These are phyloP conservation scores for Scedosporium dehoogii DNA, from an alignment of 2,329 filamentous ascomycete species.

Conservation along the genomic window DNA sequence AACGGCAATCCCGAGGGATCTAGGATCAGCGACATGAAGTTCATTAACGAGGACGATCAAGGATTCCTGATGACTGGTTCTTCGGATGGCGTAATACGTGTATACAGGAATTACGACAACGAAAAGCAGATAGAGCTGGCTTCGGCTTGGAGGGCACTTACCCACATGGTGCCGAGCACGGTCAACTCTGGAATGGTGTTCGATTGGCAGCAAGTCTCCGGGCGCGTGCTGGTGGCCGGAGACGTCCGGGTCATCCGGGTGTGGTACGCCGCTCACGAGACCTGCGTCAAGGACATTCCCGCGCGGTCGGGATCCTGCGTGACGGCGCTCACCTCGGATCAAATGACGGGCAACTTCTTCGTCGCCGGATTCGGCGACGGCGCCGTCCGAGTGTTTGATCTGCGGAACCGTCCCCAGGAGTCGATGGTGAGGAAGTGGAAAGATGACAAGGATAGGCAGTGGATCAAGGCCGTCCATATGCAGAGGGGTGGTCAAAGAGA, in stretches of 20 bases:
- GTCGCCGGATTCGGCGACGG: constrained; percentile 95
- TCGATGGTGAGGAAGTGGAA: constrained; percentile 97
- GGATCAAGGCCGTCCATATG: constrained; percentile 95
- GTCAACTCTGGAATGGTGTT: constrained; percentile 94
- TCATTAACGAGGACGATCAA: constrained; percentile 97
- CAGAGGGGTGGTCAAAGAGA: constrained; percentile 91
- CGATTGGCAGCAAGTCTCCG: constrained; percentile 98
- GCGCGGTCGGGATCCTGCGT: constrained; percentile 92
- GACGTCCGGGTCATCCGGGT: constrained; percentile 93
- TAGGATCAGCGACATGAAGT: constrained; percentile 87
- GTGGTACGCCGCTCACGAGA: constrained; percentile 91
- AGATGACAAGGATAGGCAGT: constrained; percentile 73
- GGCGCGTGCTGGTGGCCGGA: constrained; percentile 86
- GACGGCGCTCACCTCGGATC: constrained; percentile 89
- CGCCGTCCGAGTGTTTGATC: constrained; percentile 88
- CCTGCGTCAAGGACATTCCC: constrained; percentile 87
- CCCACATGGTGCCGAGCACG: constrained; percentile 87
- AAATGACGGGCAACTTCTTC: constrained; percentile 94
- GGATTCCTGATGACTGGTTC: constrained; percentile 91
- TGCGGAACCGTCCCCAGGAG: constrained; percentile 70
- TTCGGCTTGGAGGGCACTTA: constrained; percentile 82
- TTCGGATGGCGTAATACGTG: constrained; percentile 85
- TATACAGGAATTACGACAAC: constrained; percentile 86
- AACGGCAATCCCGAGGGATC: constrained; percentile 90
- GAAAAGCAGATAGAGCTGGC: constrained; percentile 71